These are phyloP conservation scores for Aureobasidium sp. DNA, from an alignment of 2,329 filamentous ascomycete genomes.

Conservation along the genomic window DNA sequence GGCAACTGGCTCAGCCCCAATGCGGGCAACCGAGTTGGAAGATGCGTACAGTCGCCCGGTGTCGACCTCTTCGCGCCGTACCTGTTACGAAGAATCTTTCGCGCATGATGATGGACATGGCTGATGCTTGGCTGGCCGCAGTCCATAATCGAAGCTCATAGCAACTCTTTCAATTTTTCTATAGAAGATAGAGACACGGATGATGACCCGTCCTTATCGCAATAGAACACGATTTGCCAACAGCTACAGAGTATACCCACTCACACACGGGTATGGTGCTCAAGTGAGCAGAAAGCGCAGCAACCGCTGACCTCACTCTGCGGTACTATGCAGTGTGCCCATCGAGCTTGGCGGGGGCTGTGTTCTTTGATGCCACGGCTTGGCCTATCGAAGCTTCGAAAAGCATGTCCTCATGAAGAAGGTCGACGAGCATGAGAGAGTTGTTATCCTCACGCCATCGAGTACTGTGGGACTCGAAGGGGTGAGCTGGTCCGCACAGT, in stretches of 20 bases:
- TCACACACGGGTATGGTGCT: background rate
- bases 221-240: background rate
- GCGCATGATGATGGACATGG: constrained; percentile 3
- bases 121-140: background rate
- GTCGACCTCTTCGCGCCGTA: constrained; percentile 39
- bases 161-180: too few relatives aligned
- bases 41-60: constrained; percentile 63
- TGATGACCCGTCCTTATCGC: background rate
- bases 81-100: constrained; percentile 24
- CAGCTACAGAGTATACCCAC: background rate
- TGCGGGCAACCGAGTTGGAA: constrained; percentile 71
- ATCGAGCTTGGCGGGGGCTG: constrained; percentile 7
- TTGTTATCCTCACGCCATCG: background rate
- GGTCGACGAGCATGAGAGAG: background rate
- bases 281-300: background rate
- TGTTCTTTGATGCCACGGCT: background rate
- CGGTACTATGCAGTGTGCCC: background rate
- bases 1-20: constrained; percentile 62
- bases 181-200: background rate
- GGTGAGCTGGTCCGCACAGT: background rate
- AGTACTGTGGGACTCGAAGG: background rate
- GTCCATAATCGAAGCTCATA: background rate
- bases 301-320: constrained; percentile 4
- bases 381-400: constrained; percentile 3
- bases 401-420: background rate